Conservation (phyloP, 2,329 filamentous ascomycete species). For the Xylariaceae sp. region DNA sequence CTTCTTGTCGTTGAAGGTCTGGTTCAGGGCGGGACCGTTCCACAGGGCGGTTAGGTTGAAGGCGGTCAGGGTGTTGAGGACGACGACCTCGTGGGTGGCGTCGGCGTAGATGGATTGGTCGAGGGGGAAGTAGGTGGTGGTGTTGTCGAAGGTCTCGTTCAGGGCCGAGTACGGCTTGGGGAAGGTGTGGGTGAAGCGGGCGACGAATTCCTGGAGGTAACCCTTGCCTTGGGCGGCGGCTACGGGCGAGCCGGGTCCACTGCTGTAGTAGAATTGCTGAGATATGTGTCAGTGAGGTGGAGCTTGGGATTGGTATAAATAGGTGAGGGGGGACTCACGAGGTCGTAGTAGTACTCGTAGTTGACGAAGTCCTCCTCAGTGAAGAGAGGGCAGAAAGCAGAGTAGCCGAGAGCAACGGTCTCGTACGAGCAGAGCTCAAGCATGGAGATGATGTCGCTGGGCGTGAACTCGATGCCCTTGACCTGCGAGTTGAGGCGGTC, state of each 20-base stretch:
- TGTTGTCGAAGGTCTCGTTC: conserved; percentile 36
- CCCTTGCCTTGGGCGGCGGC: conserved; percentile 31
- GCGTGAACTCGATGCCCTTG: conserved; percentile 30
- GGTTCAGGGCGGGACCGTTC: conserved; percentile 27
- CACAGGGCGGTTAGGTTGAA: conserved; percentile 33
- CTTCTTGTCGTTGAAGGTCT: conserved; percentile 17
- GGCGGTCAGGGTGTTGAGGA: conserved; percentile 30
- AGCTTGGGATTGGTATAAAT: conserved; percentile 1
- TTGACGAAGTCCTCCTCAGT: conserved; percentile 39
- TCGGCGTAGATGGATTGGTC: conserved; percentile 34
- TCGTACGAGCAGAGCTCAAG: conserved; percentile 36
- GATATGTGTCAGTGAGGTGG: background rate
- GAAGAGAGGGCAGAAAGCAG: conserved; percentile 39
- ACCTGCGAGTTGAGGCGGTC: conserved; percentile 29
- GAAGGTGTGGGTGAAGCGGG: conserved; percentile 30
- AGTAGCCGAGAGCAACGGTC: conserved; percentile 38
- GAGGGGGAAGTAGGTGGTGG: conserved; percentile 36
- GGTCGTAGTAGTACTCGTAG: conserved; percentile 41
- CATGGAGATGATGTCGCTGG: conserved; percentile 36
- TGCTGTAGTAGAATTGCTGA: conserved; percentile 32
- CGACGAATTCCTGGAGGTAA: conserved; percentile 33
- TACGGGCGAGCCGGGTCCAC: conserved; percentile 33
- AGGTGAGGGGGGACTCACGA: conserved; percentile 30
- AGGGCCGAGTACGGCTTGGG: conserved; percentile 29
- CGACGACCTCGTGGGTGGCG: conserved; percentile 26